Evolutionary conservation across 202 grass and related monocot species (phyloP).

Genomic region (Musa balbisiana): DNA sequence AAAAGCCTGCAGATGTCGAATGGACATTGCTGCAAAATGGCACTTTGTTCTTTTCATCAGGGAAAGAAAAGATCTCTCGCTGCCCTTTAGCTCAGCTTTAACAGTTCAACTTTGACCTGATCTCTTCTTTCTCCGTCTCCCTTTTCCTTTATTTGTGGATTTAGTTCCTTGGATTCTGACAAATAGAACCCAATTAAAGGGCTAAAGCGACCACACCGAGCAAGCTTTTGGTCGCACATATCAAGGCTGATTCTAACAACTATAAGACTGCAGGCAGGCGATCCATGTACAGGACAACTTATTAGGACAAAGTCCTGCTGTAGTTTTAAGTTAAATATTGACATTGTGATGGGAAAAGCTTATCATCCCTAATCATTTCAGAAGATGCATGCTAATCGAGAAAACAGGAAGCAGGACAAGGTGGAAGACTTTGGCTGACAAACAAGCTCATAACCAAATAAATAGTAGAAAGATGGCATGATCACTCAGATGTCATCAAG

Average conservation of each 20-base stretch:
- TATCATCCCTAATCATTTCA: neutral
- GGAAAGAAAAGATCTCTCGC: neutral
- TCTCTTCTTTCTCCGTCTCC: neutral
- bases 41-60: neutral
- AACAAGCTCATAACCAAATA: neutral
- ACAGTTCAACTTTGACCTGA: slow-evolving; percentile 5
- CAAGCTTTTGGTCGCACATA: neutral
- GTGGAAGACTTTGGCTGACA: neutral
- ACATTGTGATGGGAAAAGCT: neutral
- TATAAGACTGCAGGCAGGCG: too few species aligned
- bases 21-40: neutral
- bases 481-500: too few species aligned
- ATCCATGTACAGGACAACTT: too few species aligned
- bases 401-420: neutral
- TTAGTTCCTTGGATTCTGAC: neutral
- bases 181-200: neutral
- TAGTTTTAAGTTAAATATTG: too few species aligned
- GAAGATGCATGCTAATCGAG: neutral
- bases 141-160: neutral
- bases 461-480: too few species aligned
- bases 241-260: neutral
- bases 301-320: neutral
- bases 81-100: neutral
- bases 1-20: too few species aligned
- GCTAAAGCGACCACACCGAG: neutral